Evolutionary conservation across 1,284 basidiomycete species (phyloP).

Genomic region (Rhodotorula mucilaginosa): DNA sequence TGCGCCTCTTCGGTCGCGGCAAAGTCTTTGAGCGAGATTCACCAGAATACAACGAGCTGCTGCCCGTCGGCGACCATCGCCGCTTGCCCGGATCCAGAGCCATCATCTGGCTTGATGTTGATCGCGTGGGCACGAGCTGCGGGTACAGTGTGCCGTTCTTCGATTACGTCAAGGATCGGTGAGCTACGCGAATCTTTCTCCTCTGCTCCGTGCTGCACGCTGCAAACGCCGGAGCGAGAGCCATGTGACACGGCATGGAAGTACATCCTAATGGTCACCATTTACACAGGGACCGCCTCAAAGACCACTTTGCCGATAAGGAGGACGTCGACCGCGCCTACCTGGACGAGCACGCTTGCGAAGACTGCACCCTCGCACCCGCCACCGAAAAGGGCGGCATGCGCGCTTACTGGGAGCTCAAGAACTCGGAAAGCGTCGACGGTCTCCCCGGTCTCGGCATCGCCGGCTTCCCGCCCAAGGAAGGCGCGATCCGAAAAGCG

Average conservation of each 20-base stretch:
- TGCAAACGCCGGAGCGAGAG: no score
- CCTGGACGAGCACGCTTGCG: background rate
- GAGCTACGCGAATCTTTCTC: background rate
- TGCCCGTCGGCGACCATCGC: constrained; percentile 8
- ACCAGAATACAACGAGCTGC: constrained; percentile 24
- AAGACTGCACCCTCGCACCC: background rate
- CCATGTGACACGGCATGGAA: no score
- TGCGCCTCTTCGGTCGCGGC: constrained; percentile 38
- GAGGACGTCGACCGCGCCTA: constrained; percentile 20
- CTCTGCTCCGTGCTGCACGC: background rate
- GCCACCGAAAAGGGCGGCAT: background rate
- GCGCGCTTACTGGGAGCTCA: constrained; percentile 33
- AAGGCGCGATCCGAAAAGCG: constrained; percentile 12
- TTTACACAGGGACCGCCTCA: background rate
- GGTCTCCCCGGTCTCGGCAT: constrained; percentile 32
- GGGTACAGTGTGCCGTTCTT: constrained; percentile 38
- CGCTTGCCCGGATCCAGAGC: constrained; percentile 33
- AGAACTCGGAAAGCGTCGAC: constrained; percentile 35
- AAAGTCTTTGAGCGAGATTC: constrained; percentile 35
- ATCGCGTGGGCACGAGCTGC: constrained; percentile 40
- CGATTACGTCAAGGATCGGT: constrained; percentile 34
- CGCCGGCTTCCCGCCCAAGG: constrained; percentile 8
- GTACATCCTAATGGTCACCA: no score
- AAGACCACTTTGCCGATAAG: constrained; percentile 13
- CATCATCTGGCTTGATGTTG: constrained; percentile 40